Evolutionary conservation across 2,329 filamentous ascomycete genomes (phyloP).

Genomic region (Botrytis fragariae): DNA sequence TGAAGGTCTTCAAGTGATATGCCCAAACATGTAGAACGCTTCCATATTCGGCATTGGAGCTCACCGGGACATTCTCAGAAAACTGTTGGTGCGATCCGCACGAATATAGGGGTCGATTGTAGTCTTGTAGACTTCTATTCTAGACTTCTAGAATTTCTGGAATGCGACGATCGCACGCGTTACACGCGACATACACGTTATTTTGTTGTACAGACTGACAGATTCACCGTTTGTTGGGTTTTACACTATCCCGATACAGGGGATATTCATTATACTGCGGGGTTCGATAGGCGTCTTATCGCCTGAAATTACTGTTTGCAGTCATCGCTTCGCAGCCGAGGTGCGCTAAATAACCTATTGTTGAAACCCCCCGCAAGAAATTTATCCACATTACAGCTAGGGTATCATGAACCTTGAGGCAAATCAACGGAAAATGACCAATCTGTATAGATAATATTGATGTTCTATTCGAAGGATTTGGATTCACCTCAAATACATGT

Average conservation of each 20-base stretch:
- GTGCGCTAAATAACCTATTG: neutral
- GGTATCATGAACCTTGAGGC: neutral
- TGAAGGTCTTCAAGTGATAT: neutral
- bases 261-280: neutral
- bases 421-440: neutral
- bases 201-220: neutral
- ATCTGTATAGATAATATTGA: neutral
- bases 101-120: neutral
- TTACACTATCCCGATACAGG: neutral
- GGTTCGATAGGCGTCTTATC: neutral
- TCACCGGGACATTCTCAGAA: neutral
- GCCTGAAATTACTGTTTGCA: neutral
- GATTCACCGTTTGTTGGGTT: neutral
- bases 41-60: neutral
- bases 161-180: neutral
- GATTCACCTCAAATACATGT: neutral
- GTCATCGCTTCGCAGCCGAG: conserved; percentile 8
- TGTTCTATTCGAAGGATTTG: neutral
- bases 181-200: neutral
- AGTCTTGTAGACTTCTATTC: neutral
- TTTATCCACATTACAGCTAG: neutral
- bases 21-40: neutral
- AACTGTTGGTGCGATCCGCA: neutral
- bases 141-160: neutral
- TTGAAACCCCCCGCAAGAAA: neutral